A percentile compares a stretch with the other conserved stretches of the same genome.
phyloP scores from a whole-genome alignment of 2,329 filamentous ascomycete species.

The Dichotomopilus funicola region DNA sequence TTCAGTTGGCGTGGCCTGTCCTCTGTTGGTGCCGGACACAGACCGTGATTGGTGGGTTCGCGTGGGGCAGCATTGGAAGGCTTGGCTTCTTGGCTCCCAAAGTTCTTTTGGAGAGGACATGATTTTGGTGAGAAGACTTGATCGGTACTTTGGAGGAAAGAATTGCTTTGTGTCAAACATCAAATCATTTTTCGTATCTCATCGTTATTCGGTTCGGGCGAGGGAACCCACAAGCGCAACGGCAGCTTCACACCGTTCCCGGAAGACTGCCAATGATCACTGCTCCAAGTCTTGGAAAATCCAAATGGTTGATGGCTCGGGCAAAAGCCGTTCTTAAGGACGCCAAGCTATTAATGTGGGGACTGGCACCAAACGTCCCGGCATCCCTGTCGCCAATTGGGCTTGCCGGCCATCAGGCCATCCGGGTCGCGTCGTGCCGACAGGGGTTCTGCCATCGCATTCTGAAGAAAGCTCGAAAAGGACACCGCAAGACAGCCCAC shows the following conservation, averaged over 20 bases:
- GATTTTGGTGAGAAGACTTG: no score
- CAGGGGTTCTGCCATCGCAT: neutral
- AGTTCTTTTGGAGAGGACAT: neutral
- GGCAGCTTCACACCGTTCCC: no score
- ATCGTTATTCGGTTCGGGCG: no score
- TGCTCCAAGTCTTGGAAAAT: no score
- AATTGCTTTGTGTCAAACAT: no score
- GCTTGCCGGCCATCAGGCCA: slow-evolving; percentile 2
- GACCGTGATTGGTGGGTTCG: neutral
- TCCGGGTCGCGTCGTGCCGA: slow-evolving; percentile 13
- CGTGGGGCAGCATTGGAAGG: neutral
- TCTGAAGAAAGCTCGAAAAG: neutral
- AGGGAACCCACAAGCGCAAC: no score
- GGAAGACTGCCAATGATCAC: no score
- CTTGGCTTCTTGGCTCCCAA: neutral
- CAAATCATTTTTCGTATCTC: no score
- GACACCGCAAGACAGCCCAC: slow-evolving; percentile 2
- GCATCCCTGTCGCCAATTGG: slow-evolving; percentile 2
- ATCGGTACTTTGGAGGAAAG: no score
- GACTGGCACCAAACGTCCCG: neutral
- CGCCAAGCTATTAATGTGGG: neutral
- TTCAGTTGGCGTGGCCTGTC: slow-evolving; percentile 4
- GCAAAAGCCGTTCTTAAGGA: neutral
- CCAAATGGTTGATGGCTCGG: no score
- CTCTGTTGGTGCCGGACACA: slow-evolving; percentile 3